Base-by-base conservation (phyloP, 2,329 filamentous ascomycete genomes). In the Nakataea oryzae region DNA sequence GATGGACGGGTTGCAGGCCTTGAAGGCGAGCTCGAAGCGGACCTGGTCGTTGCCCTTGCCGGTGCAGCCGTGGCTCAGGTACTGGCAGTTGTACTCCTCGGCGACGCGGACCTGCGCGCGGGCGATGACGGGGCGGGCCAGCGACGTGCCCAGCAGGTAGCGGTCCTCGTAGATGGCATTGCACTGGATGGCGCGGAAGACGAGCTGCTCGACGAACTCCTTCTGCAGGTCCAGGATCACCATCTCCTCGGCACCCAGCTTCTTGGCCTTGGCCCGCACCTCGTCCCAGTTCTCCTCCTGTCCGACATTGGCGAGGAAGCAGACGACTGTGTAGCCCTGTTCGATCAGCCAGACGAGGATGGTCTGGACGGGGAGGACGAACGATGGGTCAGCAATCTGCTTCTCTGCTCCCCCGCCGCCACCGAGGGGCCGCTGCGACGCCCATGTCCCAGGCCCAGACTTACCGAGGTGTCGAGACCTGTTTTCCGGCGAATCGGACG, bases 151-250 rank as follows among this genome's bases (percentile, higher is more conserved):
- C 65, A 74, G 69, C 55, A 77, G 74, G 65, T 68, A 68, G 56
- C 70, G 69, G 71, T 86, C 86, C 78, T 91, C 85, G 72, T 86
- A 88, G 73, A 86, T 83, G 65, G 84, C 85, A 67, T 87, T 86
- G 73, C 86, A 90, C 75, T 91, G 88, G 66, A 95, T 84, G 65
- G 90, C 90, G 61, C 84, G 87, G 83, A 87, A 93, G 79, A 87
- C 88, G 57, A 95, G 81, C 78, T 93, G 84, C 69, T 92, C 88
- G 67, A 95, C 84, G 70, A 95, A 93, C 75, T 91, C 87, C 68
- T 81, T 80, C 69, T 86, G 84, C 62, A 93, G 81, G 73, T 95
- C 84, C 65, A 80, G 76, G 66, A 86, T 80, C 66, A 82, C 73
- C 74, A 87, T 83, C 76, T 84, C 83, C 75, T 83, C 78, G 27